Evolutionary conservation across 805 yeast genomes (phyloP).

Genomic region (Metschnikowia noctiluminum): DNA sequence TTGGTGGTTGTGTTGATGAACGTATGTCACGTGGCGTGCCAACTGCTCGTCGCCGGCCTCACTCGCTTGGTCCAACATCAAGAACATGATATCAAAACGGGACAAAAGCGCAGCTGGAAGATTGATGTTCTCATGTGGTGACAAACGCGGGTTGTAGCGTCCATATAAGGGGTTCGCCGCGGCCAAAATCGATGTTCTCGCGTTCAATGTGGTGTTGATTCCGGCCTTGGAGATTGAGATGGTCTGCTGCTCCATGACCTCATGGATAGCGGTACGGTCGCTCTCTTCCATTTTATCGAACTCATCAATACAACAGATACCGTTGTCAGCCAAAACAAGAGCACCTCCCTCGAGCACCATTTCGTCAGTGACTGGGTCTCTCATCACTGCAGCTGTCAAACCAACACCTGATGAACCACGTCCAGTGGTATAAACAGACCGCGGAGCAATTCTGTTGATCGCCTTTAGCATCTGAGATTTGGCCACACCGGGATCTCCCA

Average conservation of each 20-base stretch:
- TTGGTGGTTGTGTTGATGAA: slow-evolving; percentile 88
- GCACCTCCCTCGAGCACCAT: slow-evolving; percentile 99
- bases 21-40: slow-evolving; percentile 93
- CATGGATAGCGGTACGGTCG: slow-evolving; percentile 97
- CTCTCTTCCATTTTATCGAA: slow-evolving; percentile 98
- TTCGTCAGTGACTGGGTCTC: slow-evolving; percentile 98
- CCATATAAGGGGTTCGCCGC: slow-evolving; percentile 99
- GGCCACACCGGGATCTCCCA: slow-evolving; percentile 99
- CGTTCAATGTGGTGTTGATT: slow-evolving; percentile 91
- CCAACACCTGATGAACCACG: slow-evolving; percentile 99
- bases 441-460: slow-evolving; percentile 87
- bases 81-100: slow-evolving; percentile 86
- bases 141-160: slow-evolving; percentile 82
- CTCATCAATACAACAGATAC: slow-evolving; percentile 98
- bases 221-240: slow-evolving; percentile 97
- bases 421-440: slow-evolving; percentile 97
- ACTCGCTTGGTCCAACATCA: slow-evolving; percentile 80
- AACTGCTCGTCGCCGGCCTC: slow-evolving; percentile 77
- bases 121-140: slow-evolving; percentile 94
- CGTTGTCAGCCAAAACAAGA: slow-evolving; percentile 92
- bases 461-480: slow-evolving; percentile 93
- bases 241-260: slow-evolving; percentile 99
- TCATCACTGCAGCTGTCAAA: slow-evolving; percentile 97
- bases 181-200: slow-evolving; percentile 91
- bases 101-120: slow-evolving; percentile 94